These are phyloP conservation scores for Dissophora globulifera DNA, from an alignment of 192 early-diverging fungal genomes.

Conservation along the genomic window DNA sequence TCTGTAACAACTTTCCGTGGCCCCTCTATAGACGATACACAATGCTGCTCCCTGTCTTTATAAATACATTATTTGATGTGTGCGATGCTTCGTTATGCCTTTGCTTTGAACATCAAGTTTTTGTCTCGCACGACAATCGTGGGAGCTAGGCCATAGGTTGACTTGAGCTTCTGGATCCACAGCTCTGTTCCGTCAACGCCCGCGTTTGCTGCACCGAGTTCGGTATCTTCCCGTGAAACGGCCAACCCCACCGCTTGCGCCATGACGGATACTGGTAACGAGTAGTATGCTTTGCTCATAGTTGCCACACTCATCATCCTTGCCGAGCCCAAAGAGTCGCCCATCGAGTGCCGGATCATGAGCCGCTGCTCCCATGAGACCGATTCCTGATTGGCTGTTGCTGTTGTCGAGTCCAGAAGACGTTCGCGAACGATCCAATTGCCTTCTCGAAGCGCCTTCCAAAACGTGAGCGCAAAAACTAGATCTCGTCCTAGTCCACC, in stretches of 20 bases:
- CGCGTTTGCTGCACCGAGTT: neutral
- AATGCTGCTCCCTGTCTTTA: too few relatives aligned
- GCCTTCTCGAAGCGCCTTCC: slow-evolving; percentile 23
- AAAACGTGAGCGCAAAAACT: slow-evolving; percentile 14
- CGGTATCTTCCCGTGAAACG: neutral
- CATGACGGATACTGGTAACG: slow-evolving; percentile 14
- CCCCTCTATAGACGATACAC: too few relatives aligned
- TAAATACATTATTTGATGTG: too few relatives aligned
- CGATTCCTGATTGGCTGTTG: neutral
- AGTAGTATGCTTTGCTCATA: slow-evolving; percentile 44
- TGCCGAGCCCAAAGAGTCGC: slow-evolving; percentile 8
- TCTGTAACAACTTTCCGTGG: too few relatives aligned
- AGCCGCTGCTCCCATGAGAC: slow-evolving; percentile 23
- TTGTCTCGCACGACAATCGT: slow-evolving; percentile 28
- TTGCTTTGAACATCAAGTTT: slow-evolving; percentile 38
- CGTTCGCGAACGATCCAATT: slow-evolving; percentile 42
- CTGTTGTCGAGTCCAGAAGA: neutral
- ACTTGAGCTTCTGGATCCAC: slow-evolving; percentile 12
- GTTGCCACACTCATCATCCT: slow-evolving; percentile 17
- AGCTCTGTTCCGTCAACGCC: neutral
- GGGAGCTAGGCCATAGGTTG: slow-evolving; percentile 12
- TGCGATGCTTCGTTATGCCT: slow-evolving; percentile 12
- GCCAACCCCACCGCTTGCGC: slow-evolving; percentile 22
- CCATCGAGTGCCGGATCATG: slow-evolving; percentile 24
- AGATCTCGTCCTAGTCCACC: slow-evolving; percentile 5